Base-by-base conservation (phyloP, 495 filamentous ascomycete genomes). In the Lasiosphaeriaceae sp. region DNA sequence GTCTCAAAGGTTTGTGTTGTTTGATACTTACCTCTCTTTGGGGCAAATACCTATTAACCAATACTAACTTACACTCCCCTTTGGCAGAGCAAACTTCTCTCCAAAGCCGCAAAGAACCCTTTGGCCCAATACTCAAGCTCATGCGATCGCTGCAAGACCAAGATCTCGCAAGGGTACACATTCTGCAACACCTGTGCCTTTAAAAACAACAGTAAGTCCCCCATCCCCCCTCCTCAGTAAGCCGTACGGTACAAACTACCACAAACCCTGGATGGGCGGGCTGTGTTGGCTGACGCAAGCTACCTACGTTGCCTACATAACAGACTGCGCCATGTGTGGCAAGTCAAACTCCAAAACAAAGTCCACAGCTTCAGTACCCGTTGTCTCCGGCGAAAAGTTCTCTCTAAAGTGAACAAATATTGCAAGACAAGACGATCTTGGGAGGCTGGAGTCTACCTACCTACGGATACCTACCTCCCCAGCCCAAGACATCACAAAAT, bases 11-110 rank as follows among this genome's bases (percentile, higher is more conserved):
- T 77, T 49, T 66, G 74, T 44, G 21, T n/a, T n/a, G 11, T 12
- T 1, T 31, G 3, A 34, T 7, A 22, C 14, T 23, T 31, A n/a
- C n/a, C n/a, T n/a, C n/a, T n/a, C n/a, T n/a, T n/a, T n/a, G n/a
- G n/a, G n/a, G n/a, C n/a, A n/a, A n/a, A n/a, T n/a, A n/a, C n/a
- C n/a, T n/a, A n/a, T n/a, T n/a, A n/a, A n/a, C n/a, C n/a, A n/a
- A n/a, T n/a, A n/a, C n/a, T n/a, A n/a, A n/a, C n/a, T n/a, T n/a
- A n/a, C n/a, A n/a, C n/a, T n/a, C n/a, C n/a, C n/a, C n/a, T n/a
- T n/a, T n/a, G n/a, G n/a, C 55, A 87, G 84, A 88, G 79, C 65
- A 89, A 88, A 69, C 75, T 89, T 1, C 75, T 88, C 29, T 86
- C 82, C 62, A 80, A 86, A 51, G 77, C 79, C 29, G 86, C 86